Base-by-base conservation (phyloP, 441 rosid genomes). In the Aquilaria agallochum region DNA sequence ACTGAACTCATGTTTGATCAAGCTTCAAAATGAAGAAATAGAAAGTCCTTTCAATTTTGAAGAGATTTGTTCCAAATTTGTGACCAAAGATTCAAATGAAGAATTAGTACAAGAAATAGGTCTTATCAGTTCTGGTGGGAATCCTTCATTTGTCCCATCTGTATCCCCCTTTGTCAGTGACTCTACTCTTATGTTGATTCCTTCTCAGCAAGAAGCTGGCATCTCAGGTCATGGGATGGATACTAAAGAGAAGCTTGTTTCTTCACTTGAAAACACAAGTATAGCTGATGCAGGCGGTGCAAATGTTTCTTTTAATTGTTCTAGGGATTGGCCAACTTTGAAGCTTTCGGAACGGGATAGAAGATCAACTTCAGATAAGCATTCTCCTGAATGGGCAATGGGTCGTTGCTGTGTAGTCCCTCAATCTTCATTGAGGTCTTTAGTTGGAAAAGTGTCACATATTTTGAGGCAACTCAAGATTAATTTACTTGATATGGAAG, bases 401-500 rank as follows among this genome's bases (percentile, higher is more conserved):
- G 67, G 70, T 53, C 56, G 67, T 72, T 72, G 78, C 66, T 92
- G 81, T 83, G 83, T 87, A 58, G 89, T 87, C 68, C 97, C 97
- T 44, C 78, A 74, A 63, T 82, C 96, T 63, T 85, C 99, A 46
- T 67, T 88, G 72, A 87, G 80, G 83, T 90, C 88, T 59, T 68
- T 95, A 61, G 70, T 61, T 33, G 96, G 94, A 63, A 87, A 83
- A 67, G 72, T 72, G 68, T 78, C 78, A 58, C 77, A 58, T 53
- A 78, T 87, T 65, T 65, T 73, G 58, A 81, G 81, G 74, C 72
- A 62, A 71, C 87, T 95, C 47, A 92, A 88, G 85, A 80, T 80
- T 69, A 79, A 74, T 80, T 79, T 95, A 77, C 95, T 95, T 65
- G 99, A 95, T 78, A 92, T 95, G 85, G 97, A 90, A 68, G 95